phyloP scores from a whole-genome alignment of 2,329 filamentous ascomycete genomes.

The Ophiosphaerella korrae region DNA sequence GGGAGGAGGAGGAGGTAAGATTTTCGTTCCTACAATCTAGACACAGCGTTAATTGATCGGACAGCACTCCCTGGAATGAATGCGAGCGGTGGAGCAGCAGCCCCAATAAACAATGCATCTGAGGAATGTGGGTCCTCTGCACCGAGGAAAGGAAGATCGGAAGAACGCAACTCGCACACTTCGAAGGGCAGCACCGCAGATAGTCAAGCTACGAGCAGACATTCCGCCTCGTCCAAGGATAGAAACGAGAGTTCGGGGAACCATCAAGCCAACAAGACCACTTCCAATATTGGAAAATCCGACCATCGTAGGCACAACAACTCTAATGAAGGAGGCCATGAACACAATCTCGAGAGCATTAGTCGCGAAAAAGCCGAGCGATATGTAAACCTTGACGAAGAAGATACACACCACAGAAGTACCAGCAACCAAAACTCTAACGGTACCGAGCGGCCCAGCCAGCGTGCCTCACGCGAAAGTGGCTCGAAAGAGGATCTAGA shows the following conservation, averaged over 20 bases:
- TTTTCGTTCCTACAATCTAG: not conserved
- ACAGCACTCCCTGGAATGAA: slow-evolving; percentile 15
- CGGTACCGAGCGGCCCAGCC: slow-evolving; percentile 2
- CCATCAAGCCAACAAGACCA: not conserved
- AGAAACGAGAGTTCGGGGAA: too few species aligned
- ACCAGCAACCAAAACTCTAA: not conserved
- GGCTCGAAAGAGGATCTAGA: slow-evolving; percentile 12
- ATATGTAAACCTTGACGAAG: slow-evolving; percentile 11
- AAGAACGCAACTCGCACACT: not conserved
- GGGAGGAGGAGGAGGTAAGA: slow-evolving; percentile 31
- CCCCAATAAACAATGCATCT: slow-evolving; percentile 4
- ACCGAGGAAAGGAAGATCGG: slow-evolving; percentile 6
- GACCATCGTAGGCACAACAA: too few species aligned
- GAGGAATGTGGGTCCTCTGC: slow-evolving; percentile 12
- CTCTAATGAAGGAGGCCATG: not conserved
- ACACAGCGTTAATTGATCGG: too few species aligned
- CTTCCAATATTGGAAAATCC: not conserved
- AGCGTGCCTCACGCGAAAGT: slow-evolving; percentile 1
- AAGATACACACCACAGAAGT: slow-evolving; percentile 5
- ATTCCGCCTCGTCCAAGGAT: too few species aligned
- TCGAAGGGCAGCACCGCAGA: not conserved
- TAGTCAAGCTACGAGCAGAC: too few species aligned
- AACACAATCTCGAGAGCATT: slow-evolving; percentile 2
- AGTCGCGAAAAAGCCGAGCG: slow-evolving; percentile 9
- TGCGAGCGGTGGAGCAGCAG: slow-evolving; percentile 11